Base-by-base conservation (phyloP, 768 basidiomycete species). In the Cyathus striatus region DNA sequence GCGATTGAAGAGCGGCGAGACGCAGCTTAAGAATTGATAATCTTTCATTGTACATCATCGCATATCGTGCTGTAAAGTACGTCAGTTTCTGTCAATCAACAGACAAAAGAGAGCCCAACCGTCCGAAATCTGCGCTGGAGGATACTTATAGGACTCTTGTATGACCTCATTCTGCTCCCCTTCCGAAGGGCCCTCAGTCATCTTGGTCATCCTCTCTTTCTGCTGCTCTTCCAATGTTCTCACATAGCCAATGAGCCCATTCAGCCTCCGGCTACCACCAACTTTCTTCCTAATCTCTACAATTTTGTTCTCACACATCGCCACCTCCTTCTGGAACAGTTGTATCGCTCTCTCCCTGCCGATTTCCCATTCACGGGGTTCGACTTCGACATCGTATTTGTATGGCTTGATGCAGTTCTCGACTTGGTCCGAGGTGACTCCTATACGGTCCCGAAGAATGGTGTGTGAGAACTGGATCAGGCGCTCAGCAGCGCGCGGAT, bases 331-430 rank as follows among this genome's bases (percentile, higher is more conserved):
- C 64, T 90, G 85, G 52, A 95, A 88, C 51, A 94, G 67, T 42
- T 79, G 78, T 43, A 90, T 75, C 1, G 90, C 79, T 39, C 79
- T 70, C 51, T 74, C 75, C 38, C 94, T 70, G 1, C 96, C 96
- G 2, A 70, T 57, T 52, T 90, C 89, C 96, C 96, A 99, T 61
- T 99, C 96, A 32, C 84, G 70, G 12, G 79, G 76, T 49, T 97
- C 93, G 12, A 97, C 86, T 59, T 99, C 96, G 21, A 98, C 84
- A 57, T 98, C 95, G 57, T 96, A 95, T 70, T 99, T 99, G 77
- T 81, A 97, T 22, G 95, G 96, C 65, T 99, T 99, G 73, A 99
- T 97, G 63, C 91, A 95, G 62, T 98, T 99, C 71, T 99, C 96
- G 13, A 99, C 95, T 65, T 98, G 95, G 60, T 99, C 96, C 4